Evolutionary conservation across 305 asterid genomes (phyloP).

Genomic region (Solanum hybrid): DNA sequence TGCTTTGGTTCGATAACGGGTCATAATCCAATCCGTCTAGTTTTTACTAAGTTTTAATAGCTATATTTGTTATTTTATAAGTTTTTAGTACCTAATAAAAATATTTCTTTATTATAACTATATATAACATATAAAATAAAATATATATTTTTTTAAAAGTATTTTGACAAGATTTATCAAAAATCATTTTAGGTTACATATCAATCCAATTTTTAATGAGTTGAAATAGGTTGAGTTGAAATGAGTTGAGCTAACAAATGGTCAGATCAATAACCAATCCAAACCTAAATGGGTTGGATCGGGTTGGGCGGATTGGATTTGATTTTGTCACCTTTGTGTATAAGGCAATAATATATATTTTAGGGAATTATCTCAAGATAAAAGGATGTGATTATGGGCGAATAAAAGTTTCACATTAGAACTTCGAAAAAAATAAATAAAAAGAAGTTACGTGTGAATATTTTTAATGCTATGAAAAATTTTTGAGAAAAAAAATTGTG

Average conservation of each 20-base stretch:
- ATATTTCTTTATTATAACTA: not conserved
- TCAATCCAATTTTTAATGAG: too few species aligned
- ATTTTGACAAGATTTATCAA: too few species aligned
- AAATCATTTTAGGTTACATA: too few species aligned
- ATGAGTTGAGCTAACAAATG: not conserved
- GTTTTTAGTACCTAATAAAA: not conserved
- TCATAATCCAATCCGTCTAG: not conserved
- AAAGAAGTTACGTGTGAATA: not conserved
- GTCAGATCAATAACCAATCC: not conserved
- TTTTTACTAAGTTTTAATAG: not conserved
- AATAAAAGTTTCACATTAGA: not conserved
- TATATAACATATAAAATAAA: too few species aligned
- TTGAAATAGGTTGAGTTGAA: too few species aligned
- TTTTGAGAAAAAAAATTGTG: not conserved
- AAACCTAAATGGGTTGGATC: not conserved
- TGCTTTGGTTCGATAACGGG: not conserved
- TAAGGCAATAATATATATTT: not conserved
- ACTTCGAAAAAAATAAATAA: too few species aligned
- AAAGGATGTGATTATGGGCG: not conserved
- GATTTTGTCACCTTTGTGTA: not conserved
- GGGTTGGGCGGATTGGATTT: not conserved
- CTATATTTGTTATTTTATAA: too few species aligned
- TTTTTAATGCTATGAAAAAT: not conserved
- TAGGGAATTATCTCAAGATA: not conserved
- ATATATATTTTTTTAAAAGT: too few species aligned